Conservation (phyloP, 352 stramenopile species). For the Globisporangium camurandrum region DNA sequence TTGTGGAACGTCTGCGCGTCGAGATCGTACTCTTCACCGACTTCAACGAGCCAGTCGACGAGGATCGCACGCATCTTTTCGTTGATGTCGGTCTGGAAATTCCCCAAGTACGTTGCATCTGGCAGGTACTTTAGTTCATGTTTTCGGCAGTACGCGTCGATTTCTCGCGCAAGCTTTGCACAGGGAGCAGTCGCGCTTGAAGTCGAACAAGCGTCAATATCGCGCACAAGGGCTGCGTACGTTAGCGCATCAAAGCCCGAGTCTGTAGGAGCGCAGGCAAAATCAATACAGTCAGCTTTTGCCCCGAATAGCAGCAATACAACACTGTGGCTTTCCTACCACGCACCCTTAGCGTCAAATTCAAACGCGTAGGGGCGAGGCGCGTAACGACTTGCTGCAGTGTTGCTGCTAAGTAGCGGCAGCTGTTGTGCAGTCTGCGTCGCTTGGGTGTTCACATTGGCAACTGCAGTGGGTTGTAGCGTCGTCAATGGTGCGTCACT, state of each 20-base stretch:
- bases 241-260: conserved; percentile 67
- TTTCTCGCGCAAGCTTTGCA: conserved; percentile 48
- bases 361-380: conserved; percentile 48
- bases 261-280: conserved; percentile 10
- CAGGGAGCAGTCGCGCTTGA: conserved; percentile 23
- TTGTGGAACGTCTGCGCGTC: conserved; percentile 81
- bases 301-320: too few species aligned
- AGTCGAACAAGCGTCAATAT: conserved; percentile 45
- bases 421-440: too few species aligned
- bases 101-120: conserved; percentile 51
- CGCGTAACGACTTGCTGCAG: conserved; percentile 12
- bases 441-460: too few species aligned
- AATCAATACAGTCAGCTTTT: too few species aligned
- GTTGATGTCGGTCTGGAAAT: conserved; percentile 96
- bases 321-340: background rate
- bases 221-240: conserved; percentile 38
- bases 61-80: conserved; percentile 99
- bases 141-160: conserved; percentile 58
- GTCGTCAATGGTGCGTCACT: background rate
- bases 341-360: conserved; percentile 38
- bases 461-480: too few species aligned
- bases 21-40: conserved; percentile 81
- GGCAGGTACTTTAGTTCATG: conserved; percentile 73
- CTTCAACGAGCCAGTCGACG: conserved; percentile 98
- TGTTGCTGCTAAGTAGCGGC: conserved; percentile 1